Percentiles rank a stretch among this genome's conserved stretches.
Conservation (phyloP, 2,329 filamentous ascomycete species). For the Nigrograna mackinnonii region DNA sequence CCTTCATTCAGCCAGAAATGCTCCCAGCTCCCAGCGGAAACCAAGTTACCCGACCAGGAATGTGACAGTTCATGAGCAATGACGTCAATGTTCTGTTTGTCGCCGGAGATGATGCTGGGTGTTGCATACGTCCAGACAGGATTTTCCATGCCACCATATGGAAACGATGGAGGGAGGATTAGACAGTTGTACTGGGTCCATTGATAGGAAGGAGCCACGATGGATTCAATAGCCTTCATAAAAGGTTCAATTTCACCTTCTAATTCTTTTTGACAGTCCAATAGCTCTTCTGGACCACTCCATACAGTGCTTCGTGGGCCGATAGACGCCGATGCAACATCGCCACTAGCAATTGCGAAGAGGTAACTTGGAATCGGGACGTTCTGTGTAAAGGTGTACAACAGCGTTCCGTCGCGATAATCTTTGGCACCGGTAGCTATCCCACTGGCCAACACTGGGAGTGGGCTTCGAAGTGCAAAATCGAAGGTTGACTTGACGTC, state of each 20-base stretch:
- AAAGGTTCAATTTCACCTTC: constrained; percentile 91
- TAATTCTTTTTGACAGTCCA: constrained; percentile 86
- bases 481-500: constrained; percentile 95
- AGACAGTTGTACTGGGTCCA: constrained; percentile 97
- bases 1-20: constrained; percentile 76
- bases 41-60: constrained; percentile 87
- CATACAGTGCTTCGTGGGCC: constrained; percentile 84
- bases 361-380: constrained; percentile 94
- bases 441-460: constrained; percentile 91
- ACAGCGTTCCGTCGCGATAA: constrained; percentile 58
- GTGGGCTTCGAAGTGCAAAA: constrained; percentile 82
- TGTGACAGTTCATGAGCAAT: constrained; percentile 83
- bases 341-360: constrained; percentile 85
- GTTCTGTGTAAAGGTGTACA: constrained; percentile 86
- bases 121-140: constrained; percentile 95
- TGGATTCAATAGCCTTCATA: constrained; percentile 79
- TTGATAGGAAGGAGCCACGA: constrained; percentile 77
- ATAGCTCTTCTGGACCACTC: constrained; percentile 84
- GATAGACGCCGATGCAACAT: constrained; percentile 83
- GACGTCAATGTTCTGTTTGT: constrained; percentile 85
- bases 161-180: constrained; percentile 79
- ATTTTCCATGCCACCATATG: constrained; percentile 74
- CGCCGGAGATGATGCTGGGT: constrained; percentile 87
- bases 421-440: constrained; percentile 61
- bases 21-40: constrained; percentile 79